Percentiles rank a stretch among this genome's conserved stretches.
phyloP scores from a whole-genome alignment of 2,329 filamentous ascomycete species.

The Bipolaris oryzae region DNA sequence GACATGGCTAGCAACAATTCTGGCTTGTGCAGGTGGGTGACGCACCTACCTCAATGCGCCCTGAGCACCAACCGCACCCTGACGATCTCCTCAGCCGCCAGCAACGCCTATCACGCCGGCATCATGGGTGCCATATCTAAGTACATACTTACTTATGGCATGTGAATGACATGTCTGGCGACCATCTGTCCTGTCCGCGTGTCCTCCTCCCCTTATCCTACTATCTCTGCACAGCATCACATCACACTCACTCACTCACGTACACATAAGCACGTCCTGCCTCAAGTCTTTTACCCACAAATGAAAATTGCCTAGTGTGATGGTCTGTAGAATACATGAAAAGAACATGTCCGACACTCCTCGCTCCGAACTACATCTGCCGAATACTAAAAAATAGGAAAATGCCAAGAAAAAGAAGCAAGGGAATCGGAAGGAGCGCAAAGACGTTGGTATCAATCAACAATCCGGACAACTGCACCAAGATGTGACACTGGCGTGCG shows the following conservation, averaged over 20 bases:
- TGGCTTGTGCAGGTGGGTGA: slow-evolving; percentile 12
- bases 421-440: slow-evolving; percentile 48
- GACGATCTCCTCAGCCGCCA: slow-evolving; percentile 36
- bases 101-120: slow-evolving; percentile 4
- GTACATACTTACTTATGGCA: no score
- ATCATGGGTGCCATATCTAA: neutral
- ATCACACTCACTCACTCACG: neutral
- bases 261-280: slow-evolving; percentile 5
- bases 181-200: slow-evolving; percentile 14
- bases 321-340: slow-evolving; percentile 52
- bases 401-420: slow-evolving; percentile 37
- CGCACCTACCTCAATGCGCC: slow-evolving; percentile 17
- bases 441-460: slow-evolving; percentile 54
- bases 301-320: slow-evolving; percentile 51
- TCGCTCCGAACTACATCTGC: slow-evolving; percentile 44
- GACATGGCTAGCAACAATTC: slow-evolving; percentile 38
- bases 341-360: slow-evolving; percentile 42
- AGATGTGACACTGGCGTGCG: slow-evolving; percentile 42
- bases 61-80: slow-evolving; percentile 28
- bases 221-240: neutral
- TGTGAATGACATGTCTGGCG: neutral
- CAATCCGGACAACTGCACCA: slow-evolving; percentile 49
- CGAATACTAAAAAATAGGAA: slow-evolving; percentile 48
- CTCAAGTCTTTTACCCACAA: slow-evolving; percentile 31
- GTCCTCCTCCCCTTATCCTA: no score